phyloP scores from a whole-genome alignment of 768 basidiomycete genomes.

The Galerina marginata region DNA sequence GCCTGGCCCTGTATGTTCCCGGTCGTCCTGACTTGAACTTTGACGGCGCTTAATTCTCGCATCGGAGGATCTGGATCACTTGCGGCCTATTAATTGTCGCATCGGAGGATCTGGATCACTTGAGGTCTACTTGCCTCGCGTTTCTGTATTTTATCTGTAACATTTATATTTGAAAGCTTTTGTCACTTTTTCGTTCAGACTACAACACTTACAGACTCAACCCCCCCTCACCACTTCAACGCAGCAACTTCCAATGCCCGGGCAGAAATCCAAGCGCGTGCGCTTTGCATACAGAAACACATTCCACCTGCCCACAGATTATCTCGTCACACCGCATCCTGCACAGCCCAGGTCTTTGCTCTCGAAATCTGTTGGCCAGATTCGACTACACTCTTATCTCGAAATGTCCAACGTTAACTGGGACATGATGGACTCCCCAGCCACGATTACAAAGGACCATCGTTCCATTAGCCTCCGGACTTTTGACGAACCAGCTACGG shows the following conservation, averaged over 20 bases:
- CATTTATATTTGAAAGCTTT: no score
- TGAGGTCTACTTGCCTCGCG: no score
- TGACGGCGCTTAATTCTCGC: no score
- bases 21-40: no score
- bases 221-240: not conserved
- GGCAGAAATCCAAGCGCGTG: slow-evolving; percentile 14
- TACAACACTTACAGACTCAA: no score
- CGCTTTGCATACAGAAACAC: slow-evolving; percentile 26
- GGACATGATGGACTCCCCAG: slow-evolving; percentile 34
- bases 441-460: slow-evolving; percentile 28
- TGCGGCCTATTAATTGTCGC: no score
- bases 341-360: not conserved
- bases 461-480: slow-evolving; percentile 25
- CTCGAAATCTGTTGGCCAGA: not conserved
- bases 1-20: no score
- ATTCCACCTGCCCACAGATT: slow-evolving; percentile 15
- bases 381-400: slow-evolving; percentile 32
- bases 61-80: no score
- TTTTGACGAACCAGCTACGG: slow-evolving; percentile 38
- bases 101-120: no score
- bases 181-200: no score
- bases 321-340: not conserved
- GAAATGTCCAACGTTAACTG: slow-evolving; percentile 30
- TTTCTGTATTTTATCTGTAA: no score
- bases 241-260: not conserved